phyloP scores from a whole-genome alignment of 345 rosid species.

The Eutrema yunnanense region DNA sequence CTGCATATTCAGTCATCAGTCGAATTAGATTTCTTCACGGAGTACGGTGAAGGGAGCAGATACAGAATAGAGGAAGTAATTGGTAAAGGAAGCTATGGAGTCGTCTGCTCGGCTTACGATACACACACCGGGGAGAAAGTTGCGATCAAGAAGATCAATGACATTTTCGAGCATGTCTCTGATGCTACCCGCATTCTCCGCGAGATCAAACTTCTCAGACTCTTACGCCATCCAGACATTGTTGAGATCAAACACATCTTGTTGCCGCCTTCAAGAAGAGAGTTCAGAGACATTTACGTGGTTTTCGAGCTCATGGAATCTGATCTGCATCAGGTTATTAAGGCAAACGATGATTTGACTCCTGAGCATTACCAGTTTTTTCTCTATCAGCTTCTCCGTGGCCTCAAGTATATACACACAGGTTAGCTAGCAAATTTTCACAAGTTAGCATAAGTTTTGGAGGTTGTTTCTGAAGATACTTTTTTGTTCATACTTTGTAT shows the following conservation, averaged over 20 bases:
- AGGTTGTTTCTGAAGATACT: background rate
- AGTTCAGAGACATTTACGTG: conserved; percentile 80
- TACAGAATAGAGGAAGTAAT: conserved; percentile 87
- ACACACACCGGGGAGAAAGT: conserved; percentile 79
- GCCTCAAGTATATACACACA: conserved; percentile 92
- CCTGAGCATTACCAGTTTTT: conserved; percentile 91
- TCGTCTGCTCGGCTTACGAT: conserved; percentile 83
- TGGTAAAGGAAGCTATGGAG: conserved; percentile 95
- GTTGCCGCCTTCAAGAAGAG: conserved; percentile 86
- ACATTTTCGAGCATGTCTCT: conserved; percentile 86
- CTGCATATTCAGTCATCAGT: conserved; percentile 48
- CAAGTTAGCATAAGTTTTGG: background rate
- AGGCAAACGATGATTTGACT: conserved; percentile 90
- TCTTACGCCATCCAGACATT: conserved; percentile 84
- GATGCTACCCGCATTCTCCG: conserved; percentile 93
- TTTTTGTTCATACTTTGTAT: background rate
- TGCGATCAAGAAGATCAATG: conserved; percentile 87
- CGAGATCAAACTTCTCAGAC: conserved; percentile 83
- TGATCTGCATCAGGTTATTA: conserved; percentile 88
- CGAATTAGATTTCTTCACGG: conserved; percentile 85
- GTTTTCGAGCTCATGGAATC: conserved; percentile 93
- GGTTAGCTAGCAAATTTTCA: conserved; percentile 34
- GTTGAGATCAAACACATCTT: conserved; percentile 92
- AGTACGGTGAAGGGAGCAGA: conserved; percentile 88
- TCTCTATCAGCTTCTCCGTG: conserved; percentile 91